Conservation (phyloP, 1,284 basidiomycete genomes). For the Fomitopsis betulina region DNA sequence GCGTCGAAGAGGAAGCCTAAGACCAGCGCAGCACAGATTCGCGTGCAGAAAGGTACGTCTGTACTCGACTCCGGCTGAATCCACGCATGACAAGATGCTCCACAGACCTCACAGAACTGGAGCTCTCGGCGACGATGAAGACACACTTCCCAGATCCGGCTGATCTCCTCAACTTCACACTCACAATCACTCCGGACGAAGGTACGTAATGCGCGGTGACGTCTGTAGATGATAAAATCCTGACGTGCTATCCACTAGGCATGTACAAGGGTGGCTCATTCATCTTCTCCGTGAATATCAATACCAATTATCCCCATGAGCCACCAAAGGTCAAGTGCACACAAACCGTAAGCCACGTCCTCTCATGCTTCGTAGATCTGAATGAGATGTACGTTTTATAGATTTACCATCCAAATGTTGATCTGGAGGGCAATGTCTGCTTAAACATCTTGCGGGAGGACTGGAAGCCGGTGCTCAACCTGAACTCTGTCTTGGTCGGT, state of each 20-base stretch:
- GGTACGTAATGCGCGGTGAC: slow-evolving; percentile 43
- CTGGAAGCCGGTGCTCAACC: slow-evolving; percentile 98
- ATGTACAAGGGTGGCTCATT: slow-evolving; percentile 98
- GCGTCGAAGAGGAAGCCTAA: slow-evolving; percentile 95
- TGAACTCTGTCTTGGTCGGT: slow-evolving; percentile 97
- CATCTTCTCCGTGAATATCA: slow-evolving; percentile 92
- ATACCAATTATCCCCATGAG: slow-evolving; percentile 98
- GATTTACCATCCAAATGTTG: slow-evolving; percentile 99
- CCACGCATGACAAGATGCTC: not conserved
- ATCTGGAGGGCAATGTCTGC: slow-evolving; percentile 96
- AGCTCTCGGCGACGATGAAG: slow-evolving; percentile 94
- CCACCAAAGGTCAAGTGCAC: slow-evolving; percentile 98
- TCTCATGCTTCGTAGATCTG: not conserved
- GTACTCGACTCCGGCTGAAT: not conserved
- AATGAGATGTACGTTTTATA: slow-evolving; percentile 27
- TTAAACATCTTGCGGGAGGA: slow-evolving; percentile 98
- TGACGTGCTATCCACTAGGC: slow-evolving; percentile 44
- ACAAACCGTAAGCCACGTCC: slow-evolving; percentile 68
- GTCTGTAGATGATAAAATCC: not conserved
- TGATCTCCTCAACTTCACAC: slow-evolving; percentile 93
- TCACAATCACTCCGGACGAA: slow-evolving; percentile 96
- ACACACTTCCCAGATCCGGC: slow-evolving; percentile 88
- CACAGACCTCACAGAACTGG: slow-evolving; percentile 93
- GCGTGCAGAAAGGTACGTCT: slow-evolving; percentile 93
- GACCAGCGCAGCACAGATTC: slow-evolving; percentile 95